Evolutionary conservation across 495 filamentous ascomycete species (phyloP), one percentile per base, ranked within the genome.

Genomic region (Hypoxylon perforatum): DNA sequence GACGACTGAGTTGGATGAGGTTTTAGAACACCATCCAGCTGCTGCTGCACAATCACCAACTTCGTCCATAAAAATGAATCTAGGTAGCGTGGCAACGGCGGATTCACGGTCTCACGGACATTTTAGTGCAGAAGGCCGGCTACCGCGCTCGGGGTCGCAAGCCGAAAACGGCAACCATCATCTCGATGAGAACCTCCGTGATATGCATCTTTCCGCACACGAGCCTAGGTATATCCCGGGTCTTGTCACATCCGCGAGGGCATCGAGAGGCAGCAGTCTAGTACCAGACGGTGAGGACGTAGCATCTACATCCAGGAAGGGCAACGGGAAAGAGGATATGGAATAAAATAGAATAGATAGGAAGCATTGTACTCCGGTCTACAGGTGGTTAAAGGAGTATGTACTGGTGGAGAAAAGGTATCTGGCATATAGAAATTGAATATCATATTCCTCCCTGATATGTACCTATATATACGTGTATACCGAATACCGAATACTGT

Each of bases 161-260:
- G 61, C 65, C 19, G 76, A 78, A 22, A 61, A 57, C 4, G 61
- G 46, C 19, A 66, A 56, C 30, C 63, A 69, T 45, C 42, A 60
- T 9, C 4, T 51, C 12, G 69, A 74, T n/a, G 65, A 59, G 21
- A 67, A 51, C 48, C 61, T 70, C 48, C 59, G 60, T 53, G 76
- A 76, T 42, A 56, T 65, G 46, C 75, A 89, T 62, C 77, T 87
- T 22, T 82, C 78, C 11, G 79, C 82, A 0, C 83, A 82, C 19
- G 87, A 91, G 70, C 88, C 89, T 35, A 83, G 85, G 61, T 90
- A 91, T 42, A 91, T 91, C 73, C 91, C 91, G 0, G 90, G 90
- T 2, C 82, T 91, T 48, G 82, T 92, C 19, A 85, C 88, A 48
- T 82, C 92, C 19, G 85, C 88, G 69, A 82, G 88, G 51, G 82